Evolutionary conservation across 2,329 filamentous ascomycete genomes (phyloP).

Genomic region (Claviceps sp.): DNA sequence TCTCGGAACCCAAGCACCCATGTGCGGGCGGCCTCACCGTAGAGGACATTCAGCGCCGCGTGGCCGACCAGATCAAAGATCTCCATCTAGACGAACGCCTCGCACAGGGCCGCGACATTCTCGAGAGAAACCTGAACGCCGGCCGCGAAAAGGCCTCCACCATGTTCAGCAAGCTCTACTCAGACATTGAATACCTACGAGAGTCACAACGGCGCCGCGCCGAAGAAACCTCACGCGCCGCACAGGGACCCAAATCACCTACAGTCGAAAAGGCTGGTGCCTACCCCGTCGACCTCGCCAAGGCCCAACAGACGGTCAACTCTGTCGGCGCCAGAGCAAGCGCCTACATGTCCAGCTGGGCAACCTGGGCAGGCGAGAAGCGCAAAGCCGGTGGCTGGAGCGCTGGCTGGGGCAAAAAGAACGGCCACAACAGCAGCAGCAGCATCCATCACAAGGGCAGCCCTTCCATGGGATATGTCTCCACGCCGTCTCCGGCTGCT

Average conservation of each 20-base stretch:
- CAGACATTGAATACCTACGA: conserved; percentile 62
- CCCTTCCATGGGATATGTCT: conserved; percentile 16
- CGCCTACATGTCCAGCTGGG: conserved; percentile 56
- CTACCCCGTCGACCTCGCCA: conserved; percentile 20
- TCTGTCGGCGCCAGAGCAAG: conserved; percentile 43
- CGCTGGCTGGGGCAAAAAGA: conserved; percentile 25
- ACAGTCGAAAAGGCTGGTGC: conserved; percentile 3
- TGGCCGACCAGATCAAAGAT: conserved; percentile 86
- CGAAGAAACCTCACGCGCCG: conserved; percentile 21
- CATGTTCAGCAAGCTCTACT: conserved; percentile 78
- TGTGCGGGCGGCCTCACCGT: conserved; percentile 86
- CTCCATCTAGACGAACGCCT: conserved; percentile 87
- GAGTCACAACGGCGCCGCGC: conserved; percentile 30
- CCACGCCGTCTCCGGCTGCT: conserved; percentile 20
- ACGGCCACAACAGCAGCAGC: background rate
- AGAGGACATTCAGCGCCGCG: conserved; percentile 81
- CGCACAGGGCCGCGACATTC: conserved; percentile 65
- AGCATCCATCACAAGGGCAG: conserved; percentile 10
- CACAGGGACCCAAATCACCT: conserved; percentile 5
- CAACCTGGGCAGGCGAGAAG: conserved; percentile 62
- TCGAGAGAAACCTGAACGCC: conserved; percentile 80
- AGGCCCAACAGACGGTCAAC: conserved; percentile 31
- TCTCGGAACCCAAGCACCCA: conserved; percentile 85
- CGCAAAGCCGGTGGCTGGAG: conserved; percentile 41
- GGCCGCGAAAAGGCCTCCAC: conserved; percentile 79